Evolutionary conservation across 164 flowering plant genomes (phyloP).

Genomic region (Paratinospora sagittata): DNA sequence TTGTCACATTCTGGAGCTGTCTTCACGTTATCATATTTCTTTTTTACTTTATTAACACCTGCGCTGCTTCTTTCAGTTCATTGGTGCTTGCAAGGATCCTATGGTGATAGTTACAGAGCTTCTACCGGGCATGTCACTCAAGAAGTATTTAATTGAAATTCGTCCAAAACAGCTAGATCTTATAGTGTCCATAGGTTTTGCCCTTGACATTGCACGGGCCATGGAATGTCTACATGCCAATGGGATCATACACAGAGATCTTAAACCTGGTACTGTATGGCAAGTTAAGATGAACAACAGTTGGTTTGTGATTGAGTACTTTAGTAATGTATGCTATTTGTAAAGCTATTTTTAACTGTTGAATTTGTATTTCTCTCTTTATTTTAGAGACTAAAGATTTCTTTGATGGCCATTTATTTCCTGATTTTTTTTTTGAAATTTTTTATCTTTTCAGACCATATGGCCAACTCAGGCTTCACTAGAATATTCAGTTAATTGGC

Average conservation of each 20-base stretch:
- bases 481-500: background rate
- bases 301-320: constrained; percentile 9
- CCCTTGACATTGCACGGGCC: constrained; percentile 85
- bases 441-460: background rate
- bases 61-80: constrained; percentile 47
- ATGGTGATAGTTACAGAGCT: constrained; percentile 91
- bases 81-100: constrained; percentile 94
- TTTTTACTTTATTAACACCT: background rate
- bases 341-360: background rate
- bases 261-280: constrained; percentile 69
- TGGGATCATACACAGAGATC: constrained; percentile 93
- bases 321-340: background rate
- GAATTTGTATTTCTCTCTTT: background rate
- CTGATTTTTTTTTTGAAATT: no score
- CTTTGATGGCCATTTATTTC: no score
- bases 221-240: constrained; percentile 94
- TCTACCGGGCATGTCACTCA: constrained; percentile 86
- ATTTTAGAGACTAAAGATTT: background rate
- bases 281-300: constrained; percentile 15
- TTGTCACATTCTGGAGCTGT: background rate
- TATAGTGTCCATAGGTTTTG: constrained; percentile 57
- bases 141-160: constrained; percentile 57
- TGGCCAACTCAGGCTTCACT: background rate
- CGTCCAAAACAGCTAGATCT: constrained; percentile 66
- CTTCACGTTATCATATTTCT: constrained; percentile 3